phyloP scores from a whole-genome alignment of 2,329 filamentous ascomycete species.

The Neofusicoccum sp. region DNA sequence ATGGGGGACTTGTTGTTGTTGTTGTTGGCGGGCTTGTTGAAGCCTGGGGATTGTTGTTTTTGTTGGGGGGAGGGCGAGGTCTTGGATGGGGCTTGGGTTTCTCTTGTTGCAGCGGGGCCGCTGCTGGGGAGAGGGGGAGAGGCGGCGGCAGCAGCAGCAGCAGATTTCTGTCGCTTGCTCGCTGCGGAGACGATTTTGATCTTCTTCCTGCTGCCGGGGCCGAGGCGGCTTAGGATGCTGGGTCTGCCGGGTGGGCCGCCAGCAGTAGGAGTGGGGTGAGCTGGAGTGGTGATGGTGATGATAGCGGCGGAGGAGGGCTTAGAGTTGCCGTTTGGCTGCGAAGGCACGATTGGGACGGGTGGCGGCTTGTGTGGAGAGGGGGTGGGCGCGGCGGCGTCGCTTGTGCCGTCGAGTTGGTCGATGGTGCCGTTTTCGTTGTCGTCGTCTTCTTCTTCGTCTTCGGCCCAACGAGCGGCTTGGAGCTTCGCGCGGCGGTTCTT shows the following conservation, averaged over 20 bases:
- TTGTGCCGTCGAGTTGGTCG: not conserved
- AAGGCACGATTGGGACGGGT: not conserved
- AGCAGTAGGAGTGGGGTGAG: too few relatives aligned
- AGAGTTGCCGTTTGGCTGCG: not conserved
- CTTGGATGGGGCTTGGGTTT: too few relatives aligned
- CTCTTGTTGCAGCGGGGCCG: too few relatives aligned
- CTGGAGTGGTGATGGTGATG: too few relatives aligned
- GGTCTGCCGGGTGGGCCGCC: slow-evolving; percentile 20
- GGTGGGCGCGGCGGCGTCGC: not conserved
- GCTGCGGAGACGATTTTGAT: slow-evolving; percentile 32
- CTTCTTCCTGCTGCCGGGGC: slow-evolving; percentile 29
- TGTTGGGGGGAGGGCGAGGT: not conserved
- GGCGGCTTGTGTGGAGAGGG: not conserved
- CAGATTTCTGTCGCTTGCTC: not conserved
- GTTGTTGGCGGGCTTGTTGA: slow-evolving; percentile 23
- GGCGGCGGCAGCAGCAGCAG: not conserved
- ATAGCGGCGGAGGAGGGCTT: not conserved
- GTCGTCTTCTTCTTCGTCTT: not conserved
- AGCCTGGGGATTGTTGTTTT: not conserved
- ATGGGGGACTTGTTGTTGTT: not conserved
- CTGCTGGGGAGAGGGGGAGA: too few relatives aligned
- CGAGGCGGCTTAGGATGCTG: slow-evolving; percentile 3
- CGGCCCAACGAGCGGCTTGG: slow-evolving; percentile 1
- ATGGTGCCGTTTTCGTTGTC: not conserved
- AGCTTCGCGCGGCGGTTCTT: slow-evolving; percentile 10